These are phyloP conservation scores for Epithele typhae DNA, from an alignment of 768 basidiomycete genomes.

Conservation along the genomic window DNA sequence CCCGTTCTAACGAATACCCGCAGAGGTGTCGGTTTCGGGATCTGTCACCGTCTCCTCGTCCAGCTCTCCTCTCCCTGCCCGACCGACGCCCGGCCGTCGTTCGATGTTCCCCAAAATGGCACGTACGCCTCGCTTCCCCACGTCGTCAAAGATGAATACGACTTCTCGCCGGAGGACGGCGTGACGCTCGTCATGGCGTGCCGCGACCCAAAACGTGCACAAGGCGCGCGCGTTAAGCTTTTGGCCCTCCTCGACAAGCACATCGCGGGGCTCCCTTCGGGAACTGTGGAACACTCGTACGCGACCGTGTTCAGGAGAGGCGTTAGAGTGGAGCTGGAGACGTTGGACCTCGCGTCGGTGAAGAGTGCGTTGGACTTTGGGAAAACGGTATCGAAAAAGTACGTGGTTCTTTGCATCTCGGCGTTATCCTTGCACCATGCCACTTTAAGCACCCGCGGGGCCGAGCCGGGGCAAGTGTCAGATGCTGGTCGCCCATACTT, in stretches of 20 bases:
- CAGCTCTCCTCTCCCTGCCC: constrained; percentile 54
- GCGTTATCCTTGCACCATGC: no score
- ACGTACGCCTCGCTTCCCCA: constrained; percentile 14
- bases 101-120: constrained; percentile 20
- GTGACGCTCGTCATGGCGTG: constrained; percentile 81
- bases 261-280: constrained; percentile 34
- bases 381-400: constrained; percentile 51
- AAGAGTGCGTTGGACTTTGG: constrained; percentile 60
- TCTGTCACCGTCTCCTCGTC: constrained; percentile 71
- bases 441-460: no score
- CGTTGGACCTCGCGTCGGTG: constrained; percentile 61
- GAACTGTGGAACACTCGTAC: constrained; percentile 43
- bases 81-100: constrained; percentile 47
- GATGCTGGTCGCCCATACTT: no score
- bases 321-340: constrained; percentile 54
- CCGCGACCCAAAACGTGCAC: constrained; percentile 59
- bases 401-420: constrained; percentile 22
- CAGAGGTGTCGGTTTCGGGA: constrained; percentile 82
- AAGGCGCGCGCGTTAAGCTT: constrained; percentile 54
- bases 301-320: constrained; percentile 55
- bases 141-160: constrained; percentile 11
- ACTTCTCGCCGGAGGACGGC: constrained; percentile 34
- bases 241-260: constrained; percentile 50
- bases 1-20: no score
- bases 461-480: no score